Evolutionary conservation across 495 filamentous ascomycete species (phyloP), one percentile per base, ranked within the genome.

Genomic region (Cairneyella variabilis): DNA sequence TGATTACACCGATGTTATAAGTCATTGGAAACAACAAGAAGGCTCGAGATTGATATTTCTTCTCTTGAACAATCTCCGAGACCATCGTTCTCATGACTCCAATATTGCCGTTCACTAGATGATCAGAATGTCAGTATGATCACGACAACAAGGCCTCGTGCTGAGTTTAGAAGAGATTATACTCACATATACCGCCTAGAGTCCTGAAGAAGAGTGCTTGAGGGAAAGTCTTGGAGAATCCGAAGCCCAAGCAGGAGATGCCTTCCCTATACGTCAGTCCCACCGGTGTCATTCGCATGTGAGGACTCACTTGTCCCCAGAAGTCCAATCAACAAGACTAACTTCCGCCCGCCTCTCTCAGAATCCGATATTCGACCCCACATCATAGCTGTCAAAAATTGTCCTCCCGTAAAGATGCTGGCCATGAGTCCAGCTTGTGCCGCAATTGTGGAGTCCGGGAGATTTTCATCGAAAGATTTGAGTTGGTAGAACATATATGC

Each of bases 101-200:
- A 3, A 90, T 82, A 56, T 90, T 93, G 0, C 89, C 89, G 64
- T 95, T 95, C 48, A 89, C n/a, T n/a, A n/a, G n/a, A n/a, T n/a
- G n/a, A n/a, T n/a, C n/a, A n/a, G n/a, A n/a, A n/a, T n/a, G n/a
- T n/a, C n/a, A n/a, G n/a, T n/a, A n/a, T n/a, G n/a, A n/a, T n/a
- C n/a, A n/a, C n/a, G n/a, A n/a, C n/a, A n/a, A n/a, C n/a, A n/a
- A n/a, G n/a, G n/a, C n/a, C n/a, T n/a, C n/a, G n/a, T n/a, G n/a
- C n/a, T n/a, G n/a, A n/a, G n/a, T n/a, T n/a, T n/a, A n/a, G n/a
- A n/a, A n/a, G n/a, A n/a, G n/a, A n/a, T n/a, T n/a, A n/a, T n/a
- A n/a, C n/a, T n/a, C n/a, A n/a, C n/a, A 79, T 6, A 79, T 79
- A 21, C 89, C 89, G 5, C 87, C 89, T 39, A 91, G 64, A 16